A percentile compares a stretch with the other conserved stretches of the same genome.
Evolutionary conservation across 1,284 basidiomycete species (phyloP).

Genomic region (Moesziomyces parantarcticus): DNA sequence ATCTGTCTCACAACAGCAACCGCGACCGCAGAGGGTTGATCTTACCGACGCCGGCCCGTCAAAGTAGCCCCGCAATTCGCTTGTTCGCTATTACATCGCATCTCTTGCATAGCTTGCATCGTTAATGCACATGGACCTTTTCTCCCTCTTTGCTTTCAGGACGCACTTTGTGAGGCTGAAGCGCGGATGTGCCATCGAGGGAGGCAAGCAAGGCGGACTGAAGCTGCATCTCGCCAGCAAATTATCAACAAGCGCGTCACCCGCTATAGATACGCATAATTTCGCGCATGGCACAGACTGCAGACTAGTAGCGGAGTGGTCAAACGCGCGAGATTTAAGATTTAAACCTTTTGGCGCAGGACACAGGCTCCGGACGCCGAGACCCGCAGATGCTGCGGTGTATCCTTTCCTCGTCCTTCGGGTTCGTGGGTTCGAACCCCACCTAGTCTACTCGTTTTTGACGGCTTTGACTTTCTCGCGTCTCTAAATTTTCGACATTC

Average conservation of each 20-base stretch:
- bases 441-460: constrained; percentile 19
- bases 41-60: neutral
- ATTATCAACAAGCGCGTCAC: neutral
- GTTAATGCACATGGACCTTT: neutral
- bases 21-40: too few species aligned
- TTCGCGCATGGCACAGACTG: neutral
- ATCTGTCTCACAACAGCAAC: too few species aligned
- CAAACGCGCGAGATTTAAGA: constrained; percentile 31
- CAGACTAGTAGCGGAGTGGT: constrained; percentile 30
- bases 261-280: neutral
- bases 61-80: too few species aligned
- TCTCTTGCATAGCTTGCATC: neutral
- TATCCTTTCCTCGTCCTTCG: constrained; percentile 23
- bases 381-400: neutral
- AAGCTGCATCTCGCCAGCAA: neutral
- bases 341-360: neutral
- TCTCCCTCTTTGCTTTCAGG: neutral
- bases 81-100: neutral
- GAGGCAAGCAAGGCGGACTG: too few species aligned
- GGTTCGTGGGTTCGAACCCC: constrained; percentile 34
- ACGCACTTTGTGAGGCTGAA: neutral
- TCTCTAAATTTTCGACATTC: too few species aligned
- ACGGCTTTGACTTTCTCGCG: neutral
- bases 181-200: too few species aligned
- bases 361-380: constrained; percentile 4